Base-by-base conservation (phyloP, 805 yeast genomes). In the Cyberlindnera maclurae region DNA sequence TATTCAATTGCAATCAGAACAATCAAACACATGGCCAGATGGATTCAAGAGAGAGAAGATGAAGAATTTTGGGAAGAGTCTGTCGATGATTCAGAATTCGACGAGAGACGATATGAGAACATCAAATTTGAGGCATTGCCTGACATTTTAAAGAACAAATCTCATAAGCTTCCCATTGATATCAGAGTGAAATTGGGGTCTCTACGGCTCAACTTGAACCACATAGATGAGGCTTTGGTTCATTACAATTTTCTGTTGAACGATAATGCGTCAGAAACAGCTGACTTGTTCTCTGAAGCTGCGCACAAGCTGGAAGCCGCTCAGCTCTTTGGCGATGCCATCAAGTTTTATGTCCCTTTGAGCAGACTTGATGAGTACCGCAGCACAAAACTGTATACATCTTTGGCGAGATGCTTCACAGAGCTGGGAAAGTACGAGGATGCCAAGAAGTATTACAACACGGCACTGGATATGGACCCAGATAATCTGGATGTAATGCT, bases 31-130 rank as follows among this genome's bases (percentile, higher is more conserved):
- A 82, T 84, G 10, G 75, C 95, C 0, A 66, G 98, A 44, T 88
- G 95, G 93, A 73, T 90, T 12, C 87, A 82, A 42, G 66, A 65
- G 12, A 71, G 98, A 45, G 76, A 69, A 30, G 64, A 42, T n/a
- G 72, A 69, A 46, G 50, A 54, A 0, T 68, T 68, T 45, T 68
- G 73, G 73, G 68, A 68, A 32, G 65, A 61, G 37, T 55, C 52
- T 3, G 64, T 62, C 12, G 79, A 79, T 45, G 97, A 90, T 57
- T 64, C 84, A 0, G 97, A 90, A 59, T 90, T 82, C 61, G 97
- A 90, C 57, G 73, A 68, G 17, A 69, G 94, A 53, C 64, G 94
- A 45, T 59, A 63, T 28, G 71, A 68, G 32, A 68, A 68, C 47
- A 58, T 63, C 9, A 65, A 64, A 34, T 75, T 58, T 48, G 68